Conservation (phyloP, 768 basidiomycete genomes). For the Psilocybe cyanescens region DNA sequence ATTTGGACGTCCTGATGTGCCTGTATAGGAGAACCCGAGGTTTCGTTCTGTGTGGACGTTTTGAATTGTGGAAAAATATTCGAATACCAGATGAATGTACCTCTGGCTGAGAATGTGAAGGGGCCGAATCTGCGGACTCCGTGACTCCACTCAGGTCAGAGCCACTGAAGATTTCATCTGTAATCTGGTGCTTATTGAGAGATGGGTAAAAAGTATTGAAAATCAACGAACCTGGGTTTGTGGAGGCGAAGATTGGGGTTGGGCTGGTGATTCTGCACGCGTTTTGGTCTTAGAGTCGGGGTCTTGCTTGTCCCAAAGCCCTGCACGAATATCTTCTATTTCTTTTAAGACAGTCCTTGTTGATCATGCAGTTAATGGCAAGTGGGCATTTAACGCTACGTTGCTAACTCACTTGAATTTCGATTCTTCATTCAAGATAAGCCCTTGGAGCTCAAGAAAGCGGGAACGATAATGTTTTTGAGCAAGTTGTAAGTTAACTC, state of each 20-base stretch:
- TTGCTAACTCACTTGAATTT: conserved; percentile 72
- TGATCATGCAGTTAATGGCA: conserved; percentile 1
- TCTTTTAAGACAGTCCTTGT: conserved; percentile 68
- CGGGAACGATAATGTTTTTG: conserved; percentile 74
- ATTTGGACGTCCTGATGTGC: background rate
- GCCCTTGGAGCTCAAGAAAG: conserved; percentile 69
- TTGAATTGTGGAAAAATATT: background rate
- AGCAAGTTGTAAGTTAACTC: conserved; percentile 69
- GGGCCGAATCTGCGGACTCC: conserved; percentile 25
- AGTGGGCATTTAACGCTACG: background rate
- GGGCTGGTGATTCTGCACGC: conserved; percentile 12
- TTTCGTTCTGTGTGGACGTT: background rate
- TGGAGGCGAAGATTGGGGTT: conserved; percentile 11
- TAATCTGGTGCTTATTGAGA: conserved; percentile 10
- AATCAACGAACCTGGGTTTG: background rate
- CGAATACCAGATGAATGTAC: conserved; percentile 13
- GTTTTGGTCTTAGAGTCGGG: conserved; percentile 26
- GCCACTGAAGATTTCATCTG: conserved; percentile 31
- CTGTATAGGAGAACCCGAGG: no score
- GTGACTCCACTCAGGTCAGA: conserved; percentile 41
- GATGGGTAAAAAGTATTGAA: no score
- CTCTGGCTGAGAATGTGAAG: conserved; percentile 27
- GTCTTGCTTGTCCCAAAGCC: conserved; percentile 63
- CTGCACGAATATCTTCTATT: conserved; percentile 76
- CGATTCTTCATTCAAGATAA: conserved; percentile 73